Percentiles rank a stretch among this genome's conserved stretches.
Conservation (phyloP, 2,329 filamentous ascomycete genomes). For the Conoideocrella luteorostrata region DNA sequence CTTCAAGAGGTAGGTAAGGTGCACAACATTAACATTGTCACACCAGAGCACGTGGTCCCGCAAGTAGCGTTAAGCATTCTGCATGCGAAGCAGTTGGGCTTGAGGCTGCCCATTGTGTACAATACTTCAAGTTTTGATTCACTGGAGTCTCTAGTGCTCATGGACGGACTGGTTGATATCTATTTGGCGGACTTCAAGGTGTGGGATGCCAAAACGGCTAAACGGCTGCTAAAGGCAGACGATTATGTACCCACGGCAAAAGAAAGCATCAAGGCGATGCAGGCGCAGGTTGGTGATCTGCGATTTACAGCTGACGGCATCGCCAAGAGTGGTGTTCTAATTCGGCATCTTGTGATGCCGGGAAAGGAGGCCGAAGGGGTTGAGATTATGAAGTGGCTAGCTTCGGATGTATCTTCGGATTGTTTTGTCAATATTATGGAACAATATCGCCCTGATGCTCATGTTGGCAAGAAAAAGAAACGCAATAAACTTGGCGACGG, state of each 20-base stretch:
- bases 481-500: too few relatives aligned
- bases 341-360: conserved; percentile 81
- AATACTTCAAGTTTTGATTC: conserved; percentile 82
- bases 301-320: conserved; percentile 78
- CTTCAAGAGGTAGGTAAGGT: conserved; percentile 71
- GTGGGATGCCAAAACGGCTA: conserved; percentile 61
- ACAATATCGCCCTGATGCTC: conserved; percentile 74
- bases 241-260: conserved; percentile 66
- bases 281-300: conserved; percentile 73
- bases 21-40: conserved; percentile 88
- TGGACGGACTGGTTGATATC: conserved; percentile 77
- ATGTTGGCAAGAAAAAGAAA: conserved; percentile 66
- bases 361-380: conserved; percentile 67
- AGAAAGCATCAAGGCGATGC: conserved; percentile 76
- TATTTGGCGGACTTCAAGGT: conserved; percentile 88
- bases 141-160: conserved; percentile 60
- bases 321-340: conserved; percentile 67
- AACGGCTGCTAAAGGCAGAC: conserved; percentile 69
- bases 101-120: conserved; percentile 71
- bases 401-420: conserved; percentile 64
- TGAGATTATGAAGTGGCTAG: conserved; percentile 71
- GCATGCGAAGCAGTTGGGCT: conserved; percentile 61
- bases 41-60: conserved; percentile 79
- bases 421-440: conserved; percentile 85
- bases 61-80: conserved; percentile 75